Evolutionary conservation across 176 grass and related monocot genomes (phyloP), one percentile per base, ranked within the genome.

Genomic region (Pontederia paniculata): DNA sequence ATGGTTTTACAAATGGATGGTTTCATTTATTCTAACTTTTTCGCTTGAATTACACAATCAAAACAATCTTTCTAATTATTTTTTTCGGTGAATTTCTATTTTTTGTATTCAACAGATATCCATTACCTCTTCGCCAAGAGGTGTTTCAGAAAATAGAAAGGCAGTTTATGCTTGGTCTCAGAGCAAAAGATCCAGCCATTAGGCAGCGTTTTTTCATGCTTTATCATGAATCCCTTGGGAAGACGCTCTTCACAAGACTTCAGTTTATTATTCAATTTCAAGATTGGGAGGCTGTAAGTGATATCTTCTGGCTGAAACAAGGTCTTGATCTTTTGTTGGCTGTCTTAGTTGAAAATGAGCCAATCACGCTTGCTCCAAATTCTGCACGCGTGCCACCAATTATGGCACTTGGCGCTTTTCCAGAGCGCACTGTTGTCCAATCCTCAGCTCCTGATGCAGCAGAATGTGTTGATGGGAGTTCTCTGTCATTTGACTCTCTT

Each of bases 291-390:
- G 69, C 87, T 50, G 87, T 88, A 44, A 91, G 93, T 66, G 93
- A 98, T 77, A 83, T 74, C 64, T 98, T 98, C 63, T 98, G 93
- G 93, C 72, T 98, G 64, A 98, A 88, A 70, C 86, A 98, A 70
- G 93, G 83, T 10, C 88, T 98, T 70, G 93, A 98, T 78, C 93
- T 98, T 63, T 81, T 98, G 65, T 76, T 98, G 63, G 93, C 93
- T 59, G 80, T 98, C 71, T 68, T 98, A 66, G 83, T 91, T 57
- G 93, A 98, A 76, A 88, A 91, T 69, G 86, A 82, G 44, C 86
- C 80, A 21, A 91, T 98, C 66, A 82, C 78, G 60, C 93, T 98
- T 48, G 87, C 93, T 9, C 50, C 86, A 70, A 98, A 98, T 69
- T 98, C 93, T 62, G 93, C 93, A 67, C 80, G 87, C 22, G 86